Percentiles rank a stretch among this genome's conserved stretches.
Conservation (phyloP, 495 filamentous ascomycete species). For the Tuber magnatum region DNA sequence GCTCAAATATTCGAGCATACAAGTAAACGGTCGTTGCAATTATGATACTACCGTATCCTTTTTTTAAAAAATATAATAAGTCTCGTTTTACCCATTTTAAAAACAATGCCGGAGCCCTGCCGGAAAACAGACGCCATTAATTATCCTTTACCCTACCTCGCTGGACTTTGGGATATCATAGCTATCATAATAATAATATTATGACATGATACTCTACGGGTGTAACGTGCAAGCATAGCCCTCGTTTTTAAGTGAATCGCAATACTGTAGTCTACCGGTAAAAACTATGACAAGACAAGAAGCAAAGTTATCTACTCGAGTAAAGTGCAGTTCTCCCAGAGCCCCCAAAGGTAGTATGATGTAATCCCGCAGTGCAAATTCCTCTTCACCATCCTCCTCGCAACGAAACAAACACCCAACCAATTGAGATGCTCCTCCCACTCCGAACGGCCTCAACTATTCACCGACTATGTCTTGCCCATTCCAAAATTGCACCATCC, state of each 20-base stretch:
- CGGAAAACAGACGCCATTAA: not conserved
- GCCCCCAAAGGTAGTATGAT: not conserved
- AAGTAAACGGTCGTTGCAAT: not conserved
- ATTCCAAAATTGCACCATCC: not conserved
- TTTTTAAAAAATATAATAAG: not conserved
- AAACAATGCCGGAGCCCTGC: not conserved
- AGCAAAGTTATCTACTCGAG: not conserved
- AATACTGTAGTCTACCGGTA: too few relatives aligned
- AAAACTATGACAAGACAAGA: not conserved
- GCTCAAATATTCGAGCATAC: not conserved
- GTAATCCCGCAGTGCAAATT: not conserved
- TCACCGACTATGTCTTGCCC: constrained; percentile 14
- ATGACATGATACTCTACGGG: not conserved
- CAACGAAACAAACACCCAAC: not conserved
- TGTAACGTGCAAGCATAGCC: not conserved
- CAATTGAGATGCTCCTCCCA: constrained; percentile 15
- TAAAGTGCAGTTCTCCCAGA: not conserved
- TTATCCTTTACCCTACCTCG: not conserved
- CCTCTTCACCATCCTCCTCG: not conserved
- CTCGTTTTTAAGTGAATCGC: not conserved
- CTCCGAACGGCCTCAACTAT: constrained; percentile 7
- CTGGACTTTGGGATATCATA: not conserved
- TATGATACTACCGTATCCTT: not conserved
- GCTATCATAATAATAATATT: too few relatives aligned
- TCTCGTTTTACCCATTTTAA: not conserved